Evolutionary conservation across 2,329 filamentous ascomycete species (phyloP).

Genomic region (Diaporthe batatas): DNA sequence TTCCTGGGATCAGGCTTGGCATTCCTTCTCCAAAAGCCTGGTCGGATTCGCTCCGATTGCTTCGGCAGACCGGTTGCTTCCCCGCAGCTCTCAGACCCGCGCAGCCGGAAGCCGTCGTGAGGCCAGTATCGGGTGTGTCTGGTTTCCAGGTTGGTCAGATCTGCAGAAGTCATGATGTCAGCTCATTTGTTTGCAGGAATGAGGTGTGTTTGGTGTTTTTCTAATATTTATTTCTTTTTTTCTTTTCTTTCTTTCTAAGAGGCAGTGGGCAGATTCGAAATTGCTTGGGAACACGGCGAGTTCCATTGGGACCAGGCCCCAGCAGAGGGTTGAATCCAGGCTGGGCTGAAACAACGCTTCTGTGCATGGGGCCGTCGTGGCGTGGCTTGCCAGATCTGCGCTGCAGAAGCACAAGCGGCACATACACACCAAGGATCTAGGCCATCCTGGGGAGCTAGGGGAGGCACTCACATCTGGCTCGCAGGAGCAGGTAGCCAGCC

Average conservation of each 20-base stretch:
- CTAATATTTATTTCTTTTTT: too few relatives aligned
- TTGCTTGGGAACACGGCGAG: constrained; percentile 18
- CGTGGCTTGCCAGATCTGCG: constrained; percentile 35
- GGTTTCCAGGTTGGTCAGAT: constrained; percentile 1
- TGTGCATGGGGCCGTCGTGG: constrained; percentile 34
- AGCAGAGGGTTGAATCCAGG: constrained; percentile 19
- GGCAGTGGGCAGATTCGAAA: not conserved
- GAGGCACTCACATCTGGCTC: constrained; percentile 31
- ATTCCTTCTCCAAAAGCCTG: not conserved
- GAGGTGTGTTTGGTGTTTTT: not conserved
- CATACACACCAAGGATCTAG: constrained; percentile 33
- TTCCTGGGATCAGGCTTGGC: constrained; percentile 23
- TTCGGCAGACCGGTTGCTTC: constrained; percentile 22
- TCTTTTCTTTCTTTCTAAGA: not conserved
- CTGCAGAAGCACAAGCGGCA: constrained; percentile 35
- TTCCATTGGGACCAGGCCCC: constrained; percentile 26
- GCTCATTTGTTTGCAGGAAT: constrained; percentile 19
- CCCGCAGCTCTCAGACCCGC: constrained; percentile 35
- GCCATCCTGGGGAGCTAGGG: constrained; percentile 1
- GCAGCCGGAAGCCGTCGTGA: constrained; percentile 25
- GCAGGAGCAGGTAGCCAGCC: not conserved
- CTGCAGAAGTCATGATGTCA: constrained; percentile 35
- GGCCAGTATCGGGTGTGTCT: not conserved
- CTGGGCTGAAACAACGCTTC: constrained; percentile 37
- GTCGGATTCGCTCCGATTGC: constrained; percentile 33